Evolutionary conservation across 495 filamentous ascomycete species (phyloP).

Genomic region (Xylaria scruposa): DNA sequence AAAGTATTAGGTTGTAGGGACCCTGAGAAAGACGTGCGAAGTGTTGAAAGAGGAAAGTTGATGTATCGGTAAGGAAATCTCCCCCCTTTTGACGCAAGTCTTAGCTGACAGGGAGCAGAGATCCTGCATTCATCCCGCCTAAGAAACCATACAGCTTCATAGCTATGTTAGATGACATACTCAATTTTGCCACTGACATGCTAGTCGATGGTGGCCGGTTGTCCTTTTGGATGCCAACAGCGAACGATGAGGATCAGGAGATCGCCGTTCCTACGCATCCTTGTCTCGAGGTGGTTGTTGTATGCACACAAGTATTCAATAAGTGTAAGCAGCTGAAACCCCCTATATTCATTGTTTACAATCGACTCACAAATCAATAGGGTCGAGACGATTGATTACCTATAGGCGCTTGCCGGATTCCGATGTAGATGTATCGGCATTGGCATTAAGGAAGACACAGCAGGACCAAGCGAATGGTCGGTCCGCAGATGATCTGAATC

Average conservation of each 20-base stretch:
- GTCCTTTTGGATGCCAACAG: conserved; percentile 97
- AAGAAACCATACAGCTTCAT: conserved; percentile 91
- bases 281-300: conserved; percentile 73
- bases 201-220: conserved; percentile 84
- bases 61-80: conserved; percentile 67
- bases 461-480: conserved; percentile 50
- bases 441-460: conserved; percentile 43
- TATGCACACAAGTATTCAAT: conserved; percentile 85
- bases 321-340: conserved; percentile 67
- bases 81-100: neutral
- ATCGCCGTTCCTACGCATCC: conserved; percentile 80
- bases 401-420: conserved; percentile 75
- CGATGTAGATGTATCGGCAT: conserved; percentile 55
- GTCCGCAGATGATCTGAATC: conserved; percentile 79
- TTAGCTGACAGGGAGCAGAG: conserved; percentile 49
- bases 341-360: conserved; percentile 6
- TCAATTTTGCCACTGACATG: conserved; percentile 77
- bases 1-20: conserved; percentile 82
- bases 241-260: conserved; percentile 75
- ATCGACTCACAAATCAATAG: conserved; percentile 47
- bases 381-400: conserved; percentile 86
- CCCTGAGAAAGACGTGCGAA: conserved; percentile 64
- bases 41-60: conserved; percentile 68
- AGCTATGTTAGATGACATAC: conserved; percentile 86
- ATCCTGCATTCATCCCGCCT: conserved; percentile 82